Evolutionary conservation across 1,284 basidiomycete species (phyloP).

Genomic region (Melampsora americana): DNA sequence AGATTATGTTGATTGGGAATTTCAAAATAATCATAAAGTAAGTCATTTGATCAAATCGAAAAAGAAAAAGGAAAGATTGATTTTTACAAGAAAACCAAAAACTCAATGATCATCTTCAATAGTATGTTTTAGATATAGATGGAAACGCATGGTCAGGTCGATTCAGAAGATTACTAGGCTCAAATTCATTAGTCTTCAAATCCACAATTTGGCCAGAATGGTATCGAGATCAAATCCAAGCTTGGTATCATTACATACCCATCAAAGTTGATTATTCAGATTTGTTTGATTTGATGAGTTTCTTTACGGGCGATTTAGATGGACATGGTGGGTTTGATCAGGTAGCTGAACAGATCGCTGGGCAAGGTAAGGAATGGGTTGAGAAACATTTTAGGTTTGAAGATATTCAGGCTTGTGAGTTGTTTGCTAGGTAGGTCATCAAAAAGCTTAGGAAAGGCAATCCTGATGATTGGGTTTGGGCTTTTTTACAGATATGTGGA

Average conservation of each 20-base stretch:
- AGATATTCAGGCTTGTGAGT: slow-evolving; percentile 59
- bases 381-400: slow-evolving; percentile 58
- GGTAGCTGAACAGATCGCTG: slow-evolving; percentile 56
- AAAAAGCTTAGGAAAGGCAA: background rate
- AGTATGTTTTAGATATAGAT: slow-evolving; percentile 36
- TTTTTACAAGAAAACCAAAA: too few species aligned
- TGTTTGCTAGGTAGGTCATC: slow-evolving; percentile 45
- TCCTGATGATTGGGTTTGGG: background rate
- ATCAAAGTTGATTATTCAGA: slow-evolving; percentile 61
- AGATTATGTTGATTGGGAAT: slow-evolving; percentile 44
- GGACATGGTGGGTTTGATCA: slow-evolving; percentile 55
- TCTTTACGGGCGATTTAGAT: slow-evolving; percentile 57
- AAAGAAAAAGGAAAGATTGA: too few species aligned
- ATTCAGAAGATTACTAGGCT: slow-evolving; percentile 54
- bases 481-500: slow-evolving; percentile 21
- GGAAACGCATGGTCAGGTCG: slow-evolving; percentile 52
- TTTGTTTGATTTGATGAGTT: slow-evolving; percentile 58
- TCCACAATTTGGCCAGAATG: slow-evolving; percentile 57
- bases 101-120: background rate
- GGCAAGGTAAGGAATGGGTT: slow-evolving; percentile 56
- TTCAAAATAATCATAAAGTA: slow-evolving; percentile 38
- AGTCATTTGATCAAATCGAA: background rate
- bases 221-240: slow-evolving; percentile 57
- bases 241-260: slow-evolving; percentile 66
- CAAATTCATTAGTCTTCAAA: slow-evolving; percentile 57